Evolutionary conservation across 2,329 filamentous ascomycete species (phyloP), one percentile per base, ranked within the genome.

Genomic region (Westerdykella aurantiaca): DNA sequence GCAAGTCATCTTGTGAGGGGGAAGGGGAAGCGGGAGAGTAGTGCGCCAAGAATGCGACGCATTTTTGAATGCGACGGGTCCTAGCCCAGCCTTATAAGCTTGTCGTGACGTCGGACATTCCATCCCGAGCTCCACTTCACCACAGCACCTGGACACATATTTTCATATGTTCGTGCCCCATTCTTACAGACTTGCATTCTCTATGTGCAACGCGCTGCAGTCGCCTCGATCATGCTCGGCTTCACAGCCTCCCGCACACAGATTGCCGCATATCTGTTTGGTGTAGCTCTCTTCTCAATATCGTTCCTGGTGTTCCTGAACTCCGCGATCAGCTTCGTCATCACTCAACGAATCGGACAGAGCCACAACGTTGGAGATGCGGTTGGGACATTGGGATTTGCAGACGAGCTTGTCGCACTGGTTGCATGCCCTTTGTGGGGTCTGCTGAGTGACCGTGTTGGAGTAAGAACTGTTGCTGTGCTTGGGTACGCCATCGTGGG

Each of bases 221-320:
- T 37, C 31, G 21, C 39, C 43, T 31, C 46, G 41, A 57, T 37
- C 41, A 67, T 67, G 64, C 58, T 68, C 52, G 61, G 61, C 48
- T 78, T 83, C 57, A 81, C 78, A 21, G 80, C 78, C n/a, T 75
- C 73, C 16, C 70, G 70, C 50, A 61, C 72, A 2, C 80, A 83
- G 60, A 73, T 77, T 23, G 66, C 78, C 45, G 85, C 86, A 23
- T 94, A 94, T 66, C 80, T 94, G 31, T 76, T 89, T 51, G 84
- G 83, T 62, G 85, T 93, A 59, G 86, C 85, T 48, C 81, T 94
- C 56, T 91, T 91, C 73, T 88, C 83, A 67, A 93, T 94, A 60
- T 85, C 85, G 43, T 93, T 93, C 71, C 83, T 94, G 52, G 88
- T 94, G 58, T 94, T 94, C 70, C 79, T 94, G 50, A 93, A 93